Percentiles rank a stretch among this genome's conserved stretches.
Conservation (phyloP, 768 basidiomycete genomes). For the Suillus variegatus region DNA sequence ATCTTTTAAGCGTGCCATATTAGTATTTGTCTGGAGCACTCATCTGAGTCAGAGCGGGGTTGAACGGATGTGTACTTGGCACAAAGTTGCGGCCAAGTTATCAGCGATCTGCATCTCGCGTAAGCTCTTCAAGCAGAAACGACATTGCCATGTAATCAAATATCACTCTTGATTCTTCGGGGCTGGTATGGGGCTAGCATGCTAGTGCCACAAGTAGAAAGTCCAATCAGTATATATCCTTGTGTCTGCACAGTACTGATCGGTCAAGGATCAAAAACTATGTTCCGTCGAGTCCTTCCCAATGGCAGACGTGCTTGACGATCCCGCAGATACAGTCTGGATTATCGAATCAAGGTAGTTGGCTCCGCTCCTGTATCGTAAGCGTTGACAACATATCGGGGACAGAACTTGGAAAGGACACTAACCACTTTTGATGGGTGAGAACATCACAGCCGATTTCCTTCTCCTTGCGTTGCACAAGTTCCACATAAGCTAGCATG, state of each 20-base stretch:
- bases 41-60: not conserved
- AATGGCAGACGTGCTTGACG: conserved; percentile 80
- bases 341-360: conserved; percentile 89
- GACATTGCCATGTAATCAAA: conserved; percentile 27
- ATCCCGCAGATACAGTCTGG: conserved; percentile 81
- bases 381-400: not conserved
- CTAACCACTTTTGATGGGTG: conserved; percentile 92
- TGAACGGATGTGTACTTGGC: not conserved
- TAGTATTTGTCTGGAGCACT: conserved; percentile 18
- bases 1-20: conserved; percentile 23
- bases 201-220: conserved; percentile 25
- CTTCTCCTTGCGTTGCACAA: conserved; percentile 86
- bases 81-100: not conserved
- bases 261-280: conserved; percentile 51
- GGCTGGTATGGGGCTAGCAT: conserved; percentile 23
- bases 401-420: conserved; percentile 3
- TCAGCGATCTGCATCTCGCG: conserved; percentile 17
- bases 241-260: conserved; percentile 11
- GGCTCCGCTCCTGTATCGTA: conserved; percentile 72
- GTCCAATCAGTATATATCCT: not conserved
- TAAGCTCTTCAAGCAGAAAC: conserved; percentile 33
- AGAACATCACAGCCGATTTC: conserved; percentile 88
- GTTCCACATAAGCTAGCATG: conserved; percentile 90
- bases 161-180: conserved; percentile 22
- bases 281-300: conserved; percentile 93